Evolutionary conservation across 805 yeast species (phyloP).

Genomic region (Yarrowia sp.): DNA sequence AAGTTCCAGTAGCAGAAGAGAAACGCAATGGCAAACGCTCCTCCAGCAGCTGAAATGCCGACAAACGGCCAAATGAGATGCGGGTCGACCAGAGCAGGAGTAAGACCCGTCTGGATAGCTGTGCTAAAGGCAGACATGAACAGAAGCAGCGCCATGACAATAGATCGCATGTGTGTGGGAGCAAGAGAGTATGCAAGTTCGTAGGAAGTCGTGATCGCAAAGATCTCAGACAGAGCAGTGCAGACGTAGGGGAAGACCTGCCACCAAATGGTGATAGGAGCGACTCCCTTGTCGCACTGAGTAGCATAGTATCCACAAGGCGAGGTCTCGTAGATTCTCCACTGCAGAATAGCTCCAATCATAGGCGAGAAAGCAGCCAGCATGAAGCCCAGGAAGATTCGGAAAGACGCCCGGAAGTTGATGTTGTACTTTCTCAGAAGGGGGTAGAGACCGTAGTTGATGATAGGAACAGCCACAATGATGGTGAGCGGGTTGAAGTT

Average conservation of each 20-base stretch:
- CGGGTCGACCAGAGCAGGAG: not conserved
- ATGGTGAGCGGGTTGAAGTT: not conserved
- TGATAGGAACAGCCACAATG: not conserved
- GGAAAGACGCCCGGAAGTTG: not conserved
- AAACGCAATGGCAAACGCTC: not conserved
- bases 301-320: slow-evolving; percentile 2
- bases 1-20: not conserved
- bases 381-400: not conserved
- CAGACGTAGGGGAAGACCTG: not conserved
- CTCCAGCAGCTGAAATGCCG: not conserved
- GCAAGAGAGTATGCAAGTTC: not conserved
- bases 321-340: not conserved
- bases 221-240: not conserved
- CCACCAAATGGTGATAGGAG: not conserved
- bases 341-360: not conserved
- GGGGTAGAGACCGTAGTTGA: not conserved
- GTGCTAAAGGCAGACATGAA: not conserved
- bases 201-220: not conserved
- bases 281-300: not conserved
- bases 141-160: not conserved
- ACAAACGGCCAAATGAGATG: slow-evolving; percentile 1
- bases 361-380: not conserved
- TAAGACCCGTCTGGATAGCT: not conserved
- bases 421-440: not conserved
- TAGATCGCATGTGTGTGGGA: not conserved